These are phyloP conservation scores for Vitis riparia DNA, from an alignment of 164 flowering plant genomes.

Conservation along the genomic window DNA sequence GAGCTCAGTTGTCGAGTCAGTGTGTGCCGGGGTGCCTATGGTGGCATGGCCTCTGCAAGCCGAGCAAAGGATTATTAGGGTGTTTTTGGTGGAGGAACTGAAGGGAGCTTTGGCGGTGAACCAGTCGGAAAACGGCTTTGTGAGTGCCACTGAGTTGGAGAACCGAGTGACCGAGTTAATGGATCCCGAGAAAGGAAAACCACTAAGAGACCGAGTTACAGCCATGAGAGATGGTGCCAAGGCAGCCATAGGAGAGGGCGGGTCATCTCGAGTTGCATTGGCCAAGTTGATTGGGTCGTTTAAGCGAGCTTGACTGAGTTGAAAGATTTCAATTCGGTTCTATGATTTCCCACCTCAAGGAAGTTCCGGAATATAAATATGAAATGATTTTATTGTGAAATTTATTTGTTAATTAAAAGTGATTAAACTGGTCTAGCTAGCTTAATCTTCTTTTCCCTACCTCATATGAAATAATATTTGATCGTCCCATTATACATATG, in stretches of 20 bases:
- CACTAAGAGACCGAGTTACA: slow-evolving; percentile 2
- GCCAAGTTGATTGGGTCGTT: slow-evolving; percentile 2
- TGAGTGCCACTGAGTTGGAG: slow-evolving; percentile 7
- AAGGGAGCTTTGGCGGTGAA: slow-evolving; percentile 19
- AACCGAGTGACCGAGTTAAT: slow-evolving; percentile 17
- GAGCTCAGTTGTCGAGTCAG: slow-evolving; percentile 12
- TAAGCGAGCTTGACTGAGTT: too few species aligned
- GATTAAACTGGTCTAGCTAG: too few species aligned
- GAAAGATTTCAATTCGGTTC: neutral
- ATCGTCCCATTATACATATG: too few species aligned
- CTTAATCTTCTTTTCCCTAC: too few species aligned
- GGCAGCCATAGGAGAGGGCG: slow-evolving; percentile 12
- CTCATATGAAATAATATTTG: too few species aligned
- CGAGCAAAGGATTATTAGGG: slow-evolving; percentile 30
- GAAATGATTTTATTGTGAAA: too few species aligned
- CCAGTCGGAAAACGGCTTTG: neutral
- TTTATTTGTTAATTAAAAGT: too few species aligned
- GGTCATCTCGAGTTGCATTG: slow-evolving; percentile 15
- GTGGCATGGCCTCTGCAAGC: slow-evolving; percentile 42
- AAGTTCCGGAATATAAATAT: too few species aligned
- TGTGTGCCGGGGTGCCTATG: slow-evolving; percentile 27
- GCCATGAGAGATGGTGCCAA: slow-evolving; percentile 6
- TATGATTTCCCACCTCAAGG: too few species aligned
- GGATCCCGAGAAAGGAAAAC: slow-evolving; percentile 17
- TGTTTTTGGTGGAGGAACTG: slow-evolving; percentile 26